Percentiles rank a stretch among this genome's conserved stretches.
These are phyloP conservation scores for Cyberlindnera mycetangii DNA, from an alignment of 805 yeast genomes.

Conservation along the genomic window DNA sequence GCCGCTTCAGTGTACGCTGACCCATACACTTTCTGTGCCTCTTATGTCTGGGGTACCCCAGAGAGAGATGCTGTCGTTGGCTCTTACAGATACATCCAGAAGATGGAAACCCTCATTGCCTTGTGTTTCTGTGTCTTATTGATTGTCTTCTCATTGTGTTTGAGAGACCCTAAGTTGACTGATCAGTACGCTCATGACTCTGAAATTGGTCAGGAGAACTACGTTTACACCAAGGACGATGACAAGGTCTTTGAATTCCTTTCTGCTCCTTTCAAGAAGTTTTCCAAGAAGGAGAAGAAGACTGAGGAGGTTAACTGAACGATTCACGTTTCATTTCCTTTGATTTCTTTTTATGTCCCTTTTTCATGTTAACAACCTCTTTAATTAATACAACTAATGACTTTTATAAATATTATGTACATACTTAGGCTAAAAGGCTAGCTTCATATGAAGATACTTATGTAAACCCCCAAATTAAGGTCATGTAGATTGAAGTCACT, in stretches of 20 bases:
- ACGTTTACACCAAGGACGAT: background rate
- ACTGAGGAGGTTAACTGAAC: background rate
- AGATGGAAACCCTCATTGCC: constrained; percentile 53
- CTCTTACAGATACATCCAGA: constrained; percentile 60
- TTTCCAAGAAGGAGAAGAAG: background rate
- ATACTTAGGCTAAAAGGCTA: no score
- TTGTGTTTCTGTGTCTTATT: constrained; percentile 49
- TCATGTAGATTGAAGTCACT: no score
- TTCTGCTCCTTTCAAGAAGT: background rate
- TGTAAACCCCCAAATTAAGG: no score
- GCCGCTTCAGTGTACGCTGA: constrained; percentile 47
- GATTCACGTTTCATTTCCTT: no score
- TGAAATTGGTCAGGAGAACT: background rate
- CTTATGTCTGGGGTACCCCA: constrained; percentile 60
- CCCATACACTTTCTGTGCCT: constrained; percentile 48
- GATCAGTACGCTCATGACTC: constrained; percentile 13
- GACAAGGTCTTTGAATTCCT: background rate
- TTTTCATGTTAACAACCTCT: no score
- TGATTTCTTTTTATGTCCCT: no score
- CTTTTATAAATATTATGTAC: no score
- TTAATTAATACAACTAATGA: no score
- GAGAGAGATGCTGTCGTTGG: constrained; percentile 54
- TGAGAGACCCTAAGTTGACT: constrained; percentile 49
- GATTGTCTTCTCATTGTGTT: constrained; percentile 44
- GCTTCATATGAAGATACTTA: no score